Percentiles rank a stretch among this genome's conserved stretches.
Evolutionary conservation across 768 basidiomycete genomes (phyloP).

Genomic region (Boletus insuetus): DNA sequence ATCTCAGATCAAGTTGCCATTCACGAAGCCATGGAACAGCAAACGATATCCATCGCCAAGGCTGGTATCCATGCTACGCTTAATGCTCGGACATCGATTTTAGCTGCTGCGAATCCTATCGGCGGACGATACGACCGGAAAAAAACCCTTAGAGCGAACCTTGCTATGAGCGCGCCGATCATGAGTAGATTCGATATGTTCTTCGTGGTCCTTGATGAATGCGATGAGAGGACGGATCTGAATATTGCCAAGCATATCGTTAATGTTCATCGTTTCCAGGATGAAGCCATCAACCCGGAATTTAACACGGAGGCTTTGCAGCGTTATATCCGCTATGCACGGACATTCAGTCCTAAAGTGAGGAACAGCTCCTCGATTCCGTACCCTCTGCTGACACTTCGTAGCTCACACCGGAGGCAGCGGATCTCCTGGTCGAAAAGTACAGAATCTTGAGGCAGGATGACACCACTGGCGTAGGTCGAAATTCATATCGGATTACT

Average conservation of each 20-base stretch:
- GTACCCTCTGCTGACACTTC: constrained; percentile 3
- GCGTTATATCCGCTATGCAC: constrained; percentile 93
- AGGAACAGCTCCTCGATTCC: not conserved
- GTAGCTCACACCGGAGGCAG: constrained; percentile 90
- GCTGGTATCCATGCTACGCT: constrained; percentile 98
- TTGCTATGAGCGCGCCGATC: constrained; percentile 97
- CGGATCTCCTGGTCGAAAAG: constrained; percentile 91
- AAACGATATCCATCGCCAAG: constrained; percentile 98
- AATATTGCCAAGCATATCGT: constrained; percentile 97
- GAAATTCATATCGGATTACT: constrained; percentile 95
- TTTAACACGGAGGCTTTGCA: constrained; percentile 97
- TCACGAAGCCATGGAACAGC: constrained; percentile 99
- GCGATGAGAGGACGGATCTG: constrained; percentile 87
- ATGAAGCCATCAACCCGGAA: constrained; percentile 93
- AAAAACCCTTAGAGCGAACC: constrained; percentile 85
- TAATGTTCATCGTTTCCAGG: constrained; percentile 93
- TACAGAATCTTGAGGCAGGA: constrained; percentile 91
- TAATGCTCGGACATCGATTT: constrained; percentile 95
- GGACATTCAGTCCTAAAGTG: constrained; percentile 98
- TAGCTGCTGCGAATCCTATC: constrained; percentile 98
- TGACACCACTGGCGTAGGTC: constrained; percentile 81
- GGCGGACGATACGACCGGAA: constrained; percentile 96
- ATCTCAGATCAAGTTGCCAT: constrained; percentile 98
- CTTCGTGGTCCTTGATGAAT: constrained; percentile 97
- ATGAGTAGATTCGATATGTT: constrained; percentile 99